A percentile compares a stretch with the other conserved stretches of the same genome.
These are phyloP conservation scores for Wickerhamiella occidentalis DNA, from an alignment of 805 yeast species.

Conservation along the genomic window DNA sequence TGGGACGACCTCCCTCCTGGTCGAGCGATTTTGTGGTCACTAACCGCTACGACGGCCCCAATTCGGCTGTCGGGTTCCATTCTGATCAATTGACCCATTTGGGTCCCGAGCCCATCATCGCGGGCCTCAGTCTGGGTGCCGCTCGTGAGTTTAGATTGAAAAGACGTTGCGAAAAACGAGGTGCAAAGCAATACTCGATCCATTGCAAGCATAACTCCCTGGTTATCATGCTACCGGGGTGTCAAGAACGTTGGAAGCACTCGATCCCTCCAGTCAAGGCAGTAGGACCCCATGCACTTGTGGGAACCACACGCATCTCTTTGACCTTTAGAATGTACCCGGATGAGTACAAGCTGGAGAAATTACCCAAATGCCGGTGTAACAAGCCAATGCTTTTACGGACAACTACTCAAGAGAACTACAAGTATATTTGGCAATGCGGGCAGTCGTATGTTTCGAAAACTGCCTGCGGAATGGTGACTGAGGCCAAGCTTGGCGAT, in stretches of 20 bases:
- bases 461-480: constrained; percentile 20
- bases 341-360: constrained; percentile 29
- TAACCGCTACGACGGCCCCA: constrained; percentile 41
- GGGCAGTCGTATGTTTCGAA: constrained; percentile 27
- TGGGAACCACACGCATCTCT: constrained; percentile 45
- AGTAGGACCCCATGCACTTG: constrained; percentile 36
- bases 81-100: constrained; percentile 60
- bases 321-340: constrained; percentile 53
- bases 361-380: constrained; percentile 34
- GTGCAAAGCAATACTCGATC: constrained; percentile 34
- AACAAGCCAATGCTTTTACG: constrained; percentile 40
- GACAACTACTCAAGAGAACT: constrained; percentile 38
- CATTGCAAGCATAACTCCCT: constrained; percentile 62
- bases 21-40: constrained; percentile 41
- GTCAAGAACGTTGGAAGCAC: constrained; percentile 67
- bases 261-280: constrained; percentile 37
- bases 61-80: constrained; percentile 56
- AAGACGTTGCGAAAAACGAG: constrained; percentile 21
- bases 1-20: no score
- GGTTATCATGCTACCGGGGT: constrained; percentile 63
- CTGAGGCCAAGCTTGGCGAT: background rate
- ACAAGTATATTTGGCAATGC: constrained; percentile 56
- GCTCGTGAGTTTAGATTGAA: constrained; percentile 55
- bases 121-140: constrained; percentile 56
- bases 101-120: constrained; percentile 62